These are phyloP conservation scores for Solanum hybrid DNA, from an alignment of 305 asterid genomes.

Conservation along the genomic window DNA sequence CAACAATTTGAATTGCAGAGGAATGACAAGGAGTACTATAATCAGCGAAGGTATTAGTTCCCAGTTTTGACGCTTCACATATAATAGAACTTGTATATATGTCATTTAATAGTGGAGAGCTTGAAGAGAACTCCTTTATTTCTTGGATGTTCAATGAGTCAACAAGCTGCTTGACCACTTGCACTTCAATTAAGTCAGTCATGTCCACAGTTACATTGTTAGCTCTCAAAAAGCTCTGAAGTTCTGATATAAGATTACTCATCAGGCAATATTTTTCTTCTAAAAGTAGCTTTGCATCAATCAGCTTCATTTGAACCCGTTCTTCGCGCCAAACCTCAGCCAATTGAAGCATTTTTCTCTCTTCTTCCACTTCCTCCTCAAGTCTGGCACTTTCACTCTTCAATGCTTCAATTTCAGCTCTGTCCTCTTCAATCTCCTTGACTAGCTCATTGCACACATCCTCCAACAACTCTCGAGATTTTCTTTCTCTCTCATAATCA, in stretches of 20 bases:
- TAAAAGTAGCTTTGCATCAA: slow-evolving; percentile 41
- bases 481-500: slow-evolving; percentile 33
- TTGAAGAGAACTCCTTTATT: slow-evolving; percentile 1
- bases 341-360: slow-evolving; percentile 42
- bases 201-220: slow-evolving; percentile 4
- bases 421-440: slow-evolving; percentile 29
- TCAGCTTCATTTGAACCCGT: slow-evolving; percentile 43
- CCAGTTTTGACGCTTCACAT: slow-evolving; percentile 10
- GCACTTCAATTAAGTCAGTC: slow-evolving; percentile 1
- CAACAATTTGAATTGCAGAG: background rate
- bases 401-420: slow-evolving; percentile 28
- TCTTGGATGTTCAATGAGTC: slow-evolving; percentile 14
- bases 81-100: slow-evolving; percentile 2
- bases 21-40: slow-evolving; percentile 5
- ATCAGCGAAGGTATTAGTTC: background rate
- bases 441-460: slow-evolving; percentile 27
- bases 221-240: slow-evolving; percentile 26
- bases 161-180: slow-evolving; percentile 3
- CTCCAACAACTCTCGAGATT: slow-evolving; percentile 28
- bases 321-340: slow-evolving; percentile 68
- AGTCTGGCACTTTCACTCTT: slow-evolving; percentile 20
- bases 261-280: slow-evolving; percentile 40
- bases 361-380: slow-evolving; percentile 36
- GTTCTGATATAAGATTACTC: slow-evolving; percentile 25
- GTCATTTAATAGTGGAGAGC: slow-evolving; percentile 10